Evolutionary conservation across 1,139 yeast species (phyloP).

Genomic region (Diutina neorugosa): DNA sequence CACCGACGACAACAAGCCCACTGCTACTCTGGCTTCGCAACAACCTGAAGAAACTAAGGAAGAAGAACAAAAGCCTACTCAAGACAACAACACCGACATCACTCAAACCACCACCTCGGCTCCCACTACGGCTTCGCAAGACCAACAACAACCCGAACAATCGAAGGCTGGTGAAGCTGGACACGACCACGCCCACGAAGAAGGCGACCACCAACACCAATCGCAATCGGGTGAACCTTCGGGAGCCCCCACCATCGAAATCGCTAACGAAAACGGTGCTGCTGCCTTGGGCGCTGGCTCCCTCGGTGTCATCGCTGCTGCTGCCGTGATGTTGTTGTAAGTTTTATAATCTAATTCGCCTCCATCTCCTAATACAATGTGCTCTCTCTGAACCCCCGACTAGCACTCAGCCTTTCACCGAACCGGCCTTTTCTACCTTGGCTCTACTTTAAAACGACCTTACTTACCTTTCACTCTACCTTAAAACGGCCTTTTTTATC

Average conservation of each 20-base stretch:
- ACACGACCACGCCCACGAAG: neutral
- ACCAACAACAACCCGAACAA: neutral
- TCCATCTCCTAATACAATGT: neutral
- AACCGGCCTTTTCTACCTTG: too few species aligned
- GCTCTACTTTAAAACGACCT: too few species aligned
- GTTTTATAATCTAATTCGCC: neutral
- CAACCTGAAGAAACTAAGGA: neutral
- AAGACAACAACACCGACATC: neutral
- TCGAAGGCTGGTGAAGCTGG: neutral
- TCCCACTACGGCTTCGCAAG: neutral
- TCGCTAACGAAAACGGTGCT: neutral
- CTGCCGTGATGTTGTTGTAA: slow-evolving; percentile 1
- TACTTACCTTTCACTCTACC: too few species aligned
- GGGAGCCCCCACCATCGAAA: neutral
- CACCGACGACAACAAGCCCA: neutral
- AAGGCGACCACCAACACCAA: neutral
- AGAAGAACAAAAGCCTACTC: neutral
- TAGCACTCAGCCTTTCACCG: too few species aligned
- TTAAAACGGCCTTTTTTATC: too few species aligned
- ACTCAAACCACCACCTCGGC: too few species aligned
- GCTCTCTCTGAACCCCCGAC: neutral
- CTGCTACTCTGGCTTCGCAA: neutral
- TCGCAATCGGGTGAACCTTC: neutral
- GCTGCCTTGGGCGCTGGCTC: slow-evolving; percentile 4
- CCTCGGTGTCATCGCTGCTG: neutral